Evolutionary conservation across 345 rosid genomes (phyloP).

Genomic region (Pistacia integerrima): DNA sequence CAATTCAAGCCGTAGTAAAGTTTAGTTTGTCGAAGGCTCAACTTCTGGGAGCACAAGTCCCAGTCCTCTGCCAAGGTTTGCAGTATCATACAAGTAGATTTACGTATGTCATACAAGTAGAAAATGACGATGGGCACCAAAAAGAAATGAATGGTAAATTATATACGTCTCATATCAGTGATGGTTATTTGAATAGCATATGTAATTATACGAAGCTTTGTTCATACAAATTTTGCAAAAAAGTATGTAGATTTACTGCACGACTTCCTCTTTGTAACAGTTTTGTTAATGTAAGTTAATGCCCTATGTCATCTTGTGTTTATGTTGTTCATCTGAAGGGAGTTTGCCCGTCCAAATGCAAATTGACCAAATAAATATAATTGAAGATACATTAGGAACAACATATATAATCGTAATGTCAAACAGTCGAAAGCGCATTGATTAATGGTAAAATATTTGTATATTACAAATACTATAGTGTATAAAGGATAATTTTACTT

Average conservation of each 20-base stretch:
- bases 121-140: background rate
- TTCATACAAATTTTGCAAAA: conserved; percentile 20
- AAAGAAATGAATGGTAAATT: conserved; percentile 13
- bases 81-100: conserved; percentile 81
- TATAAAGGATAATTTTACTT: too few species aligned
- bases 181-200: conserved; percentile 2
- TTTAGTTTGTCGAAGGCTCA: conserved; percentile 58
- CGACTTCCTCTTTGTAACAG: conserved; percentile 5
- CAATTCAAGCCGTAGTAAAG: conserved; percentile 69
- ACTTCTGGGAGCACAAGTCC: conserved; percentile 80
- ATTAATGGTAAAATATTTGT: too few species aligned
- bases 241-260: conserved; percentile 16
- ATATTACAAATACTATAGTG: too few species aligned
- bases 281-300: conserved; percentile 24
- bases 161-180: conserved; percentile 10
- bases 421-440: too few species aligned
- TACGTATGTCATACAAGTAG: conserved; percentile 57
- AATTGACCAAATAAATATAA: too few species aligned
- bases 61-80: conserved; percentile 87
- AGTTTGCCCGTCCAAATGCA: too few species aligned
- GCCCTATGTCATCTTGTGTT: background rate
- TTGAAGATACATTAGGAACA: too few species aligned
- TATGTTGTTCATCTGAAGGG: too few species aligned
- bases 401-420: too few species aligned
- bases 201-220: conserved; percentile 14